These are phyloP conservation scores for Glycyrrhiza uralensis DNA, from an alignment of 306 rosid genomes.

Conservation along the genomic window DNA sequence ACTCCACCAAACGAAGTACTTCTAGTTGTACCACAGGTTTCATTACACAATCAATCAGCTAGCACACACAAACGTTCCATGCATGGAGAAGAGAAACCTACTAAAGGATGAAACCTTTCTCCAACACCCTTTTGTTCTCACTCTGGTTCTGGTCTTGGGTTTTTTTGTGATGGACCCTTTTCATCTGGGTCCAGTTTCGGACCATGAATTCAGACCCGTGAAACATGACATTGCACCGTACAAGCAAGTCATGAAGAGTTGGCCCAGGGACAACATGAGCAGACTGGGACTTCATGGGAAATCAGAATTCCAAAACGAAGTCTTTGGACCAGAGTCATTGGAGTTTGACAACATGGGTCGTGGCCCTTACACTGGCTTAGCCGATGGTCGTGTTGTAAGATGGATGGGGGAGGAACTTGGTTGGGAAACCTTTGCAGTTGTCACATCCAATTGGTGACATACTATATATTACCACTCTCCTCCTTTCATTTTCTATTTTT, in stretches of 20 bases:
- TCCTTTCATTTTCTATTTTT: not conserved
- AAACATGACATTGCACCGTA: slow-evolving; percentile 80
- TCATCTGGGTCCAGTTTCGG: slow-evolving; percentile 64
- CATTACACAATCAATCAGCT: not conserved
- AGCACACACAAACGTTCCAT: slow-evolving; percentile 2
- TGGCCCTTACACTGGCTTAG: slow-evolving; percentile 88
- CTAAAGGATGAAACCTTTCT: slow-evolving; percentile 59
- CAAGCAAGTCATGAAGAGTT: slow-evolving; percentile 64
- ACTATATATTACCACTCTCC: not conserved
- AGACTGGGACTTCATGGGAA: slow-evolving; percentile 54
- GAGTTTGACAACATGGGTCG: slow-evolving; percentile 74
- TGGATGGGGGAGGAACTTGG: slow-evolving; percentile 88
- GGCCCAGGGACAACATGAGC: slow-evolving; percentile 86
- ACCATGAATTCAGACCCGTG: slow-evolving; percentile 69
- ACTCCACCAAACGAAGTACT: slow-evolving; percentile 29
- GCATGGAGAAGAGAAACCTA: slow-evolving; percentile 67
- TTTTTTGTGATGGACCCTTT: slow-evolving; percentile 85
- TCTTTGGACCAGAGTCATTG: slow-evolving; percentile 86
- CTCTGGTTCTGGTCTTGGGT: slow-evolving; percentile 54
- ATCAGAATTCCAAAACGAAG: slow-evolving; percentile 60
- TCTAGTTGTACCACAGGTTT: slow-evolving; percentile 17
- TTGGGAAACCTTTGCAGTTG: slow-evolving; percentile 92
- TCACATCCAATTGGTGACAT: slow-evolving; percentile 67
- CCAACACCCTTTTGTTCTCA: slow-evolving; percentile 65
- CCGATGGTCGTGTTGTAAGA: slow-evolving; percentile 87